Evolutionary conservation across 2,329 filamentous ascomycete species (phyloP).

Genomic region (Trichoderma sp.): DNA sequence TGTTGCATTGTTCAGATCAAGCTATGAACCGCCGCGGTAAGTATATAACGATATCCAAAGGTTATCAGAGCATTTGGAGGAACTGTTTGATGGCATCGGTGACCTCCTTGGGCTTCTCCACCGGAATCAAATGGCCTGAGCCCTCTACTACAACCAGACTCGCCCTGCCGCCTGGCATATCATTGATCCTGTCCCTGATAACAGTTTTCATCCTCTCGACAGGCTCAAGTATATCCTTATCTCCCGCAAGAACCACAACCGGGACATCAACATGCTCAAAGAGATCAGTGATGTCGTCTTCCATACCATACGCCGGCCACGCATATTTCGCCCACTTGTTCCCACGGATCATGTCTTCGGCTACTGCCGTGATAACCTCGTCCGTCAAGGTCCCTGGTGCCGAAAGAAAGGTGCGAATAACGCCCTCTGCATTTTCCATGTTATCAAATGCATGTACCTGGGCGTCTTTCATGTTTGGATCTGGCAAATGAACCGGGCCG

Average conservation of each 20-base stretch:
- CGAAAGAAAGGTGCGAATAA: background rate
- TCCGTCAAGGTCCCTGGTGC: background rate
- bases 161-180: background rate
- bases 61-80: background rate
- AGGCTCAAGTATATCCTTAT: background rate
- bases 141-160: background rate
- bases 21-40: background rate
- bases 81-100: background rate
- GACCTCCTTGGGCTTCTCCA: background rate
- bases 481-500: background rate
- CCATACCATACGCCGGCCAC: background rate
- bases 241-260: background rate
- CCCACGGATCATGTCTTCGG: background rate
- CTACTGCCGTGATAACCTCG: background rate
- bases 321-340: background rate
- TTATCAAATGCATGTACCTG: background rate
- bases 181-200: background rate
- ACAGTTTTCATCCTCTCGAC: background rate
- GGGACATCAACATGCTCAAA: background rate
- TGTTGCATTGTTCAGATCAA: background rate
- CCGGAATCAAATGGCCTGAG: background rate
- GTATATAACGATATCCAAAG: background rate
- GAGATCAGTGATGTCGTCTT: background rate
- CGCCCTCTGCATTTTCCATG: background rate
- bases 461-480: background rate